Evolutionary conservation across 1,284 basidiomycete genomes (phyloP).

Genomic region (Leccinum angustisporum): DNA sequence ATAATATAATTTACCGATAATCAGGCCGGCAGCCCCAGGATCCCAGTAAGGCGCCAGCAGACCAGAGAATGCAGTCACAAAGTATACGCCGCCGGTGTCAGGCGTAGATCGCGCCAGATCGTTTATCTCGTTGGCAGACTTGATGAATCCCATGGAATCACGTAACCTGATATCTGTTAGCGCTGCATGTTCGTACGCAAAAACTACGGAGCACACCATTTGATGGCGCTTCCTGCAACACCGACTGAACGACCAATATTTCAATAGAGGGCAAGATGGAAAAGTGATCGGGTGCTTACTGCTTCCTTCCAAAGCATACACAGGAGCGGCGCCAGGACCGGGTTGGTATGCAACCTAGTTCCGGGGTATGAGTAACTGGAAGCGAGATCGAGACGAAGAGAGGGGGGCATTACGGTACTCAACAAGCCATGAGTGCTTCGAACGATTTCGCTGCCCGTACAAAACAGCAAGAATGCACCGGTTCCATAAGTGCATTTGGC

Average conservation of each 20-base stretch:
- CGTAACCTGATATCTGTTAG: constrained; percentile 55
- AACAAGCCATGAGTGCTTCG: constrained; percentile 85
- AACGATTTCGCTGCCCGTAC: constrained; percentile 87
- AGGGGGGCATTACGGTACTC: constrained; percentile 67
- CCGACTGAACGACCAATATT: constrained; percentile 54
- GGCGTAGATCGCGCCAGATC: constrained; percentile 76
- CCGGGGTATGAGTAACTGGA: constrained; percentile 15
- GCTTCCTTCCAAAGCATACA: constrained; percentile 94
- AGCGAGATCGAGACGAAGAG: neutral
- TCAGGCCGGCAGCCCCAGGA: constrained; percentile 76
- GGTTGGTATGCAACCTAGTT: constrained; percentile 87
- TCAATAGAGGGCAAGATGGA: constrained; percentile 3
- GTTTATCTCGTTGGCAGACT: constrained; percentile 83
- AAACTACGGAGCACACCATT: constrained; percentile 52
- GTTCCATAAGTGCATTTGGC: constrained; percentile 97
- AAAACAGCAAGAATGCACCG: constrained; percentile 94
- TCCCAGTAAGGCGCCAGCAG: constrained; percentile 94
- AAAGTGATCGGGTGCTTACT: constrained; percentile 51
- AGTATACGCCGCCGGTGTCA: constrained; percentile 92
- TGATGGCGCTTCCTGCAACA: constrained; percentile 93
- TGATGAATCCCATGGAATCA: constrained; percentile 86
- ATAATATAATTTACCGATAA: constrained; percentile 61
- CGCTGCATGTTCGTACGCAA: neutral
- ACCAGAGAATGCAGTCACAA: constrained; percentile 95
- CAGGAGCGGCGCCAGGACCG: constrained; percentile 73